Evolutionary conservation across 306 rosid genomes (phyloP), one percentile per base, ranked within the genome.

Genomic region (Canavalia ensiformis): DNA sequence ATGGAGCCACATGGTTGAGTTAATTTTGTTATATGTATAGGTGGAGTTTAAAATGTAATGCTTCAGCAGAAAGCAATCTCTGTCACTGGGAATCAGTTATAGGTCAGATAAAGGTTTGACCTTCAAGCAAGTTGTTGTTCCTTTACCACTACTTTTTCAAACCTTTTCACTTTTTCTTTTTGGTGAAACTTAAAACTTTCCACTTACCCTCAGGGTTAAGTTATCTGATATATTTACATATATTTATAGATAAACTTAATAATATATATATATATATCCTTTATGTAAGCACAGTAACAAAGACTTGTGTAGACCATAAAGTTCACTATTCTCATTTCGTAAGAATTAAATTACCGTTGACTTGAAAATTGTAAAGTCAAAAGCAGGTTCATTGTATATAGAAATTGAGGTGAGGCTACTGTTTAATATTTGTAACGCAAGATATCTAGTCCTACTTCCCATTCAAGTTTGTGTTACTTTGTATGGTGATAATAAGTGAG

Each of bases 41-140:
- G 45, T 70, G 46, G 60, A 41, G 31, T 47, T 49, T 5, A 31
- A 8, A 67, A 30, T 66, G 66, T 46, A 52, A 30, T 42, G 5
- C 57, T 68, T 78, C 5, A 49, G 72, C 64, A 58, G 64, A 70
- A 59, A 47, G 78, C 71, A 45, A 70, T 12, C 51, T 0, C 7
- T 25, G 33, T 56, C 30, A 34, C 25, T 47, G 18, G 1, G 56
- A 44, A 10, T 0, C 52, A 34, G 72, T 10, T 4, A 25, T 42
- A 49, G 54, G 9, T 80, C 69, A 79, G 76, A 79, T 44, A 70
- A 80, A 71, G 65, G 33, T 71, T 80, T 80, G 78, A 71, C 83
- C n/a, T 25, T 3, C 1, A 34, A 46, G 3, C 12, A 45, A 12
- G 8, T 10, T 31, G 18, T 35, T 56, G 41, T 25, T 62, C 18